Percentiles rank a stretch among this genome's conserved stretches.
Evolutionary conservation across 495 filamentous ascomycete genomes (phyloP).

Genomic region (Cenococcum geophilum): DNA sequence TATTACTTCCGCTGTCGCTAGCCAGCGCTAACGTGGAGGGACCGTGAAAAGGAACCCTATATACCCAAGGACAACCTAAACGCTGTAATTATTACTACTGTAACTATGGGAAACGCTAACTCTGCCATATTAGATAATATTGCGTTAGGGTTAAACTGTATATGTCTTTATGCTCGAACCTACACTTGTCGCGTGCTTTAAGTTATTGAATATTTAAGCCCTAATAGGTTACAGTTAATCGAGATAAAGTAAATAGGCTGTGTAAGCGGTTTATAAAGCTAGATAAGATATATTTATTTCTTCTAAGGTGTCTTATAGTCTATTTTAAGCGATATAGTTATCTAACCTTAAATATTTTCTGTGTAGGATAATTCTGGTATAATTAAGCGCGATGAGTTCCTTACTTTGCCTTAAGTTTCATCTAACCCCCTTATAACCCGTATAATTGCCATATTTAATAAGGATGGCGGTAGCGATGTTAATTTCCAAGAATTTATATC

Average conservation of each 20-base stretch:
- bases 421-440: constrained; percentile 94
- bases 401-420: constrained; percentile 92
- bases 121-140: constrained; percentile 89
- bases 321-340: constrained; percentile 1
- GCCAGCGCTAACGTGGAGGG: neutral
- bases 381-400: constrained; percentile 97
- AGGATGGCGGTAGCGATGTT: constrained; percentile 95
- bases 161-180: constrained; percentile 28
- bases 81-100: neutral
- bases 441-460: constrained; percentile 99
- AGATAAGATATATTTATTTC: constrained; percentile 65
- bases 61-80: neutral
- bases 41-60: neutral
- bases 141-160: constrained; percentile 94
- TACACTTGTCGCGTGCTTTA: constrained; percentile 15
- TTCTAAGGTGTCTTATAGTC: neutral
- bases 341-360: neutral
- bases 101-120: constrained; percentile 68
- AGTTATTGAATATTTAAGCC: constrained; percentile 17
- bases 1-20: too few relatives aligned
- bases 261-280: constrained; percentile 98
- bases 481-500: constrained; percentile 99
- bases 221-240: constrained; percentile 63
- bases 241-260: constrained; percentile 91
- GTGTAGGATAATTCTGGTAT: constrained; percentile 90